These are phyloP conservation scores for Atractiella rhizophila DNA, from an alignment of 768 basidiomycete genomes.

Conservation along the genomic window DNA sequence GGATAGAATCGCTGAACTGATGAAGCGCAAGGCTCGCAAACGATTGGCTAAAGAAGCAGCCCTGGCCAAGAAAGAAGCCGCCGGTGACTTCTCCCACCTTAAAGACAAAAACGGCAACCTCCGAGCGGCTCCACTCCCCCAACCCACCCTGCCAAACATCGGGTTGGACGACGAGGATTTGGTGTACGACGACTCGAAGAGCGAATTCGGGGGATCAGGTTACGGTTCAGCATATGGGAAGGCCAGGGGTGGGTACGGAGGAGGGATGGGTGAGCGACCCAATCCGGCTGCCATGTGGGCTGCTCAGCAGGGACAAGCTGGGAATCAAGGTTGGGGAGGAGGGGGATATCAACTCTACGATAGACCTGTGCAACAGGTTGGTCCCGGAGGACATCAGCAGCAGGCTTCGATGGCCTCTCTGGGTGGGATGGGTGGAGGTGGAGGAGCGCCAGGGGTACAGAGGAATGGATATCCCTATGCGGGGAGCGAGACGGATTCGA, in stretches of 20 bases:
- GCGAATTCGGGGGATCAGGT: too few relatives aligned
- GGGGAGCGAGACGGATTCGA: background rate
- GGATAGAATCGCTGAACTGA: constrained; percentile 73
- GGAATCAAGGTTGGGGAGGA: constrained; percentile 1
- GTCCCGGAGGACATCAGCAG: background rate
- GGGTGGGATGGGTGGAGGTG: background rate
- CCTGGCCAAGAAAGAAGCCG: constrained; percentile 69
- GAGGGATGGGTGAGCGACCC: too few relatives aligned
- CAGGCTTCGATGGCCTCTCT: background rate
- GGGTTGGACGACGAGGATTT: constrained; percentile 41
- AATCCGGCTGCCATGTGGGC: too few relatives aligned
- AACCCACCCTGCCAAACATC: constrained; percentile 86
- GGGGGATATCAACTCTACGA: background rate
- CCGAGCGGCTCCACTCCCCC: constrained; percentile 45
- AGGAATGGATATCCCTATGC: background rate
- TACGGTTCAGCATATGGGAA: too few relatives aligned
- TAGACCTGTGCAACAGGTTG: background rate
- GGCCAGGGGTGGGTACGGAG: too few relatives aligned
- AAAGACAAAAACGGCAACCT: constrained; percentile 79
- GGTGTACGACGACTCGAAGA: constrained; percentile 1
- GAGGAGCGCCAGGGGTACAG: background rate
- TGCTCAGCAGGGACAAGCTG: background rate
- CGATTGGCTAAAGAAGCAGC: constrained; percentile 55
- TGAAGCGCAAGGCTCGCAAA: constrained; percentile 72
- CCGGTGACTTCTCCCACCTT: constrained; percentile 67